phyloP scores from a whole-genome alignment of 2,329 filamentous ascomycete species.

The Calonectria crousiana region DNA sequence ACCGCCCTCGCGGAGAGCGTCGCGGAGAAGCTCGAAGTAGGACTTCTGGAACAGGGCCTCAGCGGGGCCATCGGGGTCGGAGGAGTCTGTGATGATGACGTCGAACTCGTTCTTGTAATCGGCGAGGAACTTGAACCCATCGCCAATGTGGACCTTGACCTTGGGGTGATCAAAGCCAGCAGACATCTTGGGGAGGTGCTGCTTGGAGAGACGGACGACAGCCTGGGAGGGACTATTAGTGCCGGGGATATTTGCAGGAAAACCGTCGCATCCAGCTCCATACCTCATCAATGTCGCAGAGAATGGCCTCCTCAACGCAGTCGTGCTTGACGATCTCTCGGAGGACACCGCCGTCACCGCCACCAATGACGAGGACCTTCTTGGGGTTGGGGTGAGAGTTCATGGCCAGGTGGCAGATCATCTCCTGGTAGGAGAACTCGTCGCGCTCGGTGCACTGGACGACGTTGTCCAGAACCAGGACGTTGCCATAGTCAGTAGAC shows the following conservation, averaged over 20 bases:
- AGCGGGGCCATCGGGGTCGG: constrained; percentile 95
- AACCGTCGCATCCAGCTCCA: constrained; percentile 58
- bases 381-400: constrained; percentile 98
- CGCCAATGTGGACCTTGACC: constrained; percentile 91
- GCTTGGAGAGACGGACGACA: constrained; percentile 97
- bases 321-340: constrained; percentile 99
- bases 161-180: constrained; percentile 95
- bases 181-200: constrained; percentile 95
- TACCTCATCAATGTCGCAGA: constrained; percentile 98
- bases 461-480: constrained; percentile 97
- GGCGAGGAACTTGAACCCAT: constrained; percentile 98
- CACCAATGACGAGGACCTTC: constrained; percentile 98
- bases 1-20: constrained; percentile 92
- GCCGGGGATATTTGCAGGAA: neutral
- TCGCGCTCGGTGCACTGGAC: constrained; percentile 99
- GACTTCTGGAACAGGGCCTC: constrained; percentile 98
- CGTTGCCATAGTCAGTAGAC: constrained; percentile 95
- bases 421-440: constrained; percentile 99
- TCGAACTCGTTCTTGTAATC: constrained; percentile 98
- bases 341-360: constrained; percentile 96
- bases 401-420: constrained; percentile 99
- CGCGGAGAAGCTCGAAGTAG: constrained; percentile 95
- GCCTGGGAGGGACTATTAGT: constrained; percentile 64
- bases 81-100: constrained; percentile 99
- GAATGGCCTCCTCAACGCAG: constrained; percentile 92